Evolutionary conservation across 2,329 filamentous ascomycete species (phyloP), one percentile per base, ranked within the genome.

Genomic region (Paraconiothyrium brasiliense): DNA sequence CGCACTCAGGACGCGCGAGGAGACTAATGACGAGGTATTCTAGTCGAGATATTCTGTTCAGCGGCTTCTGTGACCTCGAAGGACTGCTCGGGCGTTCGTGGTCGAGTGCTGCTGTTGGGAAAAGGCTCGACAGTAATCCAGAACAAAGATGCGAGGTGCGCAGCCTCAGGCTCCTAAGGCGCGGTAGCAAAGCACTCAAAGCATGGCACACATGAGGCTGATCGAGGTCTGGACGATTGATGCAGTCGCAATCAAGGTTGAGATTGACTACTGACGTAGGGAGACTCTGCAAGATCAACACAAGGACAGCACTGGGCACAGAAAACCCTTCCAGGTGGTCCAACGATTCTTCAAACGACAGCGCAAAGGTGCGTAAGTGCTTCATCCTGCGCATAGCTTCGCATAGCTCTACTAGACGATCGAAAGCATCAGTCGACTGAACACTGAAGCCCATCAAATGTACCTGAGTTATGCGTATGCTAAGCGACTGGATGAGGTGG

Each of bases 371-470:
- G n/a, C 44, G 57, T 32, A 66, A 47, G 16, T 58, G 60, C 30
- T 56, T 30, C 58, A 67, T 57, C 8, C 48, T 56, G n/a, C 60
- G 35, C 8, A 67, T 34, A 24, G 54, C 44, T 16, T 62, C 60
- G 47, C 58, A 57, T 13, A 67, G 22, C 34, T 64, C 65, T n/a
- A 39, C 54, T 7, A 63, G 32, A 20, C 65, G 59, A 34, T 63
- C 60, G 37, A 65, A 65, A 9, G 65, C 62, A 24, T 65, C 57
- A 14, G 41, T 35, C 4, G 59, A 61, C 4, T 30, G 22, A 27
- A 65, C 59, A 30, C 54, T 50, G 41, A 67, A 63, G 11, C 65
- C 65, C 60, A 63, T 63, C 35, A 67, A 50, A 32, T 67, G 65
- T 13, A 61, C 56, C 47, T 65, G 58, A 16, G 54, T 59, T 37